Conservation (phyloP, 148 eudicot genomes). For the Limonium bicolor region DNA sequence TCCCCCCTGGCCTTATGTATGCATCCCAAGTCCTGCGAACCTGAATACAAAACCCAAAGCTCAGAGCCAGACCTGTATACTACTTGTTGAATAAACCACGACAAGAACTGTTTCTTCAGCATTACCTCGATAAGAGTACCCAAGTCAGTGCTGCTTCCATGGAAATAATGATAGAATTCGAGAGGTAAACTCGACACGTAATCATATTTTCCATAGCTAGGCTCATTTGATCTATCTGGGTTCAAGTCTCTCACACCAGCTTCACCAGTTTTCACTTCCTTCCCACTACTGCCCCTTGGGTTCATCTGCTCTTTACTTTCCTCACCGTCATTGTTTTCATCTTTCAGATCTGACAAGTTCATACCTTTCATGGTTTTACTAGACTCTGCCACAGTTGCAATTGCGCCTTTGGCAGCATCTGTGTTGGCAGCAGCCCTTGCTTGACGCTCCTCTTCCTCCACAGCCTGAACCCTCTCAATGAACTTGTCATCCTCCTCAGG, state of each 20-base stretch:
- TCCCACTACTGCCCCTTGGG: constrained; percentile 13
- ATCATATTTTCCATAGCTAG: constrained; percentile 34
- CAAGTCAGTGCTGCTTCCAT: constrained; percentile 86
- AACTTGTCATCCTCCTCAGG: constrained; percentile 92
- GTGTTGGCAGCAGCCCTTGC: constrained; percentile 72
- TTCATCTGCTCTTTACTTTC: constrained; percentile 16
- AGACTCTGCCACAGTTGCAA: constrained; percentile 66
- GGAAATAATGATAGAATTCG: constrained; percentile 88
- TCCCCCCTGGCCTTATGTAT: constrained; percentile 77
- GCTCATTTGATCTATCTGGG: constrained; percentile 21
- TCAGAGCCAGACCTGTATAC: background rate
- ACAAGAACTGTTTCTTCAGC: background rate
- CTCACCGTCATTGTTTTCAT: constrained; percentile 15
- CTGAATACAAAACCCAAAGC: constrained; percentile 18
- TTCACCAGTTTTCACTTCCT: constrained; percentile 6
- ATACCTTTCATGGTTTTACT: constrained; percentile 23
- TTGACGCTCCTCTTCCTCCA: constrained; percentile 87
- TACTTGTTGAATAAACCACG: background rate
- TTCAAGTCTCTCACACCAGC: constrained; percentile 19
- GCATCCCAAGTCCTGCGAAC: constrained; percentile 90
- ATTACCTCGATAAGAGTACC: constrained; percentile 86
- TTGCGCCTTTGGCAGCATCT: constrained; percentile 67
- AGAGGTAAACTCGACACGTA: constrained; percentile 65
- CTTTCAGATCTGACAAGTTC: constrained; percentile 19
- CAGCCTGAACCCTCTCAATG: constrained; percentile 75